Evolutionary conservation across 208 protist genomes (phyloP), one percentile per base, ranked within the genome.

Genomic region (Leishmania amazonensis): DNA sequence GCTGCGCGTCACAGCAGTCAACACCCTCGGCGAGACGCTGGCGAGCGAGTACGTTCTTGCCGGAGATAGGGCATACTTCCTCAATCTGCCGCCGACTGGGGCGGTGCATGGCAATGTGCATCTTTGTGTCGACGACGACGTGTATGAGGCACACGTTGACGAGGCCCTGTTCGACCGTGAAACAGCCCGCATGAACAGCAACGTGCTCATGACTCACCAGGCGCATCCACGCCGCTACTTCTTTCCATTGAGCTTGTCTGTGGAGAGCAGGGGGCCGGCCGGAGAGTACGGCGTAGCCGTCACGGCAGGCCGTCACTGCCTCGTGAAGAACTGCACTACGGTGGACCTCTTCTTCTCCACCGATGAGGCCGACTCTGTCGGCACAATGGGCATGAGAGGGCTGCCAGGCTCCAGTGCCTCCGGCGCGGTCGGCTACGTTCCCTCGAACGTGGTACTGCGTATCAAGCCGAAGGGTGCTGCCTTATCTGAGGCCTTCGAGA

Each of bases 401-500:
- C 49, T 87, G 54, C 83, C 78, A 9, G 79, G 53, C 57, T 47
- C 47, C 2, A 42, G 8, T 13, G 79, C 65, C 28, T 24, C 38
- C 60, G 76, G 68, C 35, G 67, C 75, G 0, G 60, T 87, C 8
- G 83, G 79, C 51, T 87, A 87, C 79, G 83, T 87, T 28, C 83
- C 83, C n/a, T 80, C 65, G 17, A 83, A 78, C 75, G 7, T 64
- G 11, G 60, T 67, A 15, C 74, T 87, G 28, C 78, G 83, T 54
- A 68, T 87, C 71, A 83, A 87, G 60, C 53, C 80, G 53, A 77
- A 81, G n/a, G 79, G 70, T 28, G 75, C 64, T 53, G 76, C 80
- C 58, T 13, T 81, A 72, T 87, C 83, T 9, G 83, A 87, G 76
- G 54, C 79, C 0, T 87, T 87, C 45, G 83, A 87, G 75, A 83